Conservation (phyloP, 495 filamentous ascomycete species). For the Staphylotrichum tortipilum region DNA sequence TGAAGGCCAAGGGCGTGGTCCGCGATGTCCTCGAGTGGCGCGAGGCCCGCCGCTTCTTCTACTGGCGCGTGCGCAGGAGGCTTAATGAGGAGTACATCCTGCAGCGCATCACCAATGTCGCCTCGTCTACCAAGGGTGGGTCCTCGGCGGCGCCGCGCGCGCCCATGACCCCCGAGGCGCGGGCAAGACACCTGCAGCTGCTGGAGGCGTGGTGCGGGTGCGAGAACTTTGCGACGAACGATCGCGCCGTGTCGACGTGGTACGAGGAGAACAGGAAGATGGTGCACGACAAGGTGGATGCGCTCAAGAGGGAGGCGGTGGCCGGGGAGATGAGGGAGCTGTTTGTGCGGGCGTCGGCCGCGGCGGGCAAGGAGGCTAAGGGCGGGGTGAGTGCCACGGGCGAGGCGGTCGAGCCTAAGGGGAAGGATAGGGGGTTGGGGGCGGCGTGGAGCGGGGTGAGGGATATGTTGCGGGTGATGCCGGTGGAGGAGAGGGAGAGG, state of each 20-base stretch:
- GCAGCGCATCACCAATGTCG: conserved; percentile 66
- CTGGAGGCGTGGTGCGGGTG: conserved; percentile 73
- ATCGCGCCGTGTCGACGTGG: conserved; percentile 83
- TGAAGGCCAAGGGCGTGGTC: conserved; percentile 95
- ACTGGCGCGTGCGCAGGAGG: conserved; percentile 96
- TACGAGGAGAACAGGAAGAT: conserved; percentile 91
- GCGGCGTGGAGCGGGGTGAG: conserved; percentile 81
- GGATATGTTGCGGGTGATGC: conserved; percentile 75
- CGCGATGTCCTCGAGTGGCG: conserved; percentile 75
- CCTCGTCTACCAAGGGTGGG: conserved; percentile 22
- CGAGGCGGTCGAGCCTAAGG: too few species aligned
- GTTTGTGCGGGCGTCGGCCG: conserved; percentile 50
- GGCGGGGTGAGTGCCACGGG: too few species aligned
- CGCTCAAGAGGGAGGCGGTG: conserved; percentile 65
- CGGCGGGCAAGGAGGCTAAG: conserved; percentile 39
- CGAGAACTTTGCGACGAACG: conserved; percentile 61
- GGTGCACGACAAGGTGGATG: conserved; percentile 70
- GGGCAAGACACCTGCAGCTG: conserved; percentile 54
- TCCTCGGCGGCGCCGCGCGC: conserved; percentile 30
- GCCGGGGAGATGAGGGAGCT: conserved; percentile 70
- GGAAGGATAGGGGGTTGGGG: too few species aligned
- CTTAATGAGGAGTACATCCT: conserved; percentile 94
- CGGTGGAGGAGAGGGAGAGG: conserved; percentile 78
- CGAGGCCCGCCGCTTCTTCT: conserved; percentile 95
- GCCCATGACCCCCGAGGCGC: conserved; percentile 37